Evolutionary conservation across 495 filamentous ascomycete genomes (phyloP).

Genomic region (Aspergillus incahuasiensis): DNA sequence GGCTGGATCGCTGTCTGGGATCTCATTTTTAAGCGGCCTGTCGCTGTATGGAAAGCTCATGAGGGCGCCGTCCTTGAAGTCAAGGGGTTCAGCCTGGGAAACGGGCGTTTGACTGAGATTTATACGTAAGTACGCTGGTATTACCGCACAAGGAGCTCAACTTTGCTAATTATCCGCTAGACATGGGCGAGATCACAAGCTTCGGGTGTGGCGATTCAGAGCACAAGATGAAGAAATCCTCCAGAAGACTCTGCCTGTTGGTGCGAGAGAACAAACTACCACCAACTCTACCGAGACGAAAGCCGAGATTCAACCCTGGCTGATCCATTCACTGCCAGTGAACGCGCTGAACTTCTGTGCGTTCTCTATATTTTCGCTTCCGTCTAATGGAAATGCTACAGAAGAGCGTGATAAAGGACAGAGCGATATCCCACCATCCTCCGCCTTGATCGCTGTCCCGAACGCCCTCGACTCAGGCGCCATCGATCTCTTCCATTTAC

Average conservation of each 20-base stretch:
- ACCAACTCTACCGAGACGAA: slow-evolving; percentile 19
- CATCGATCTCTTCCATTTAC: slow-evolving; percentile 83
- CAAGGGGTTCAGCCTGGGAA: slow-evolving; percentile 46
- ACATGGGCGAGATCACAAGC: slow-evolving; percentile 84
- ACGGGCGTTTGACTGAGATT: slow-evolving; percentile 52
- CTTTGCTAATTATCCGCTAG: slow-evolving; percentile 34
- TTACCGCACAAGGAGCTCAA: slow-evolving; percentile 3
- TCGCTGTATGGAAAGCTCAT: slow-evolving; percentile 86
- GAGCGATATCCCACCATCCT: slow-evolving; percentile 1
- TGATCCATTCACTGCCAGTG: slow-evolving; percentile 75
- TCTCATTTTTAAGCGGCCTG: slow-evolving; percentile 71
- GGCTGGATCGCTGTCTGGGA: slow-evolving; percentile 89
- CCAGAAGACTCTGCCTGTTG: slow-evolving; percentile 69
- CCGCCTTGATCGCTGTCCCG: slow-evolving; percentile 68
- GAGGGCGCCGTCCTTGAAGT: slow-evolving; percentile 70
- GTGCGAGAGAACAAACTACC: slow-evolving; percentile 20
- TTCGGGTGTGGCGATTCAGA: slow-evolving; percentile 76
- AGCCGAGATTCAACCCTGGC: slow-evolving; percentile 61
- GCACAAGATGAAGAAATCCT: slow-evolving; percentile 52
- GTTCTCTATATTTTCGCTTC: slow-evolving; percentile 55
- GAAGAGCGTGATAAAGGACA: background rate
- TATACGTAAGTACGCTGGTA: slow-evolving; percentile 59
- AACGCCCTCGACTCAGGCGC: slow-evolving; percentile 72
- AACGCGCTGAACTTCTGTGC: slow-evolving; percentile 96
- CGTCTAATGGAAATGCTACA: background rate